Base-by-base conservation (phyloP, 1,139 yeast genomes). In the Hansenula sp. region DNA sequence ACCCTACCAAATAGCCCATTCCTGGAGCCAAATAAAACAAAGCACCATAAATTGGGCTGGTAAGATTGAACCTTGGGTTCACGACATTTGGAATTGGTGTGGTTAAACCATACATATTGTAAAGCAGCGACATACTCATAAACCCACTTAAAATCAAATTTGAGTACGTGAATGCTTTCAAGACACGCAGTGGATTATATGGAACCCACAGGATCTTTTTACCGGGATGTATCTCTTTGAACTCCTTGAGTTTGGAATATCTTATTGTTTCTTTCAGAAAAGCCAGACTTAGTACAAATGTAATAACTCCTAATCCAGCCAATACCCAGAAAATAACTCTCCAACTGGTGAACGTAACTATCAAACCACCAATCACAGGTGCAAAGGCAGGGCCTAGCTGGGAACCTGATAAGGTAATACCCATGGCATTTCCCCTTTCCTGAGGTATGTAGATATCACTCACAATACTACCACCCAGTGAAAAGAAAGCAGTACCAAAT, bases 21-120 rank as follows among this genome's bases (percentile, higher is more conserved):
- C 81, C 82, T 0, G 82, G 81, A 1, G 81, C 73, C 4, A 77
- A 56, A 50, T 77, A 77, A 54, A 77, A 76, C 17, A 77, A 57
- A 0, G 79, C 71, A 32, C 77, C 74, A 45, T 67, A 67, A 2
- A 77, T 52, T 0, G 82, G 81, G 16, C 68, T 53, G 0, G 61
- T 61, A 34, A 77, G 57, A 41, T 70, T 54, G 59, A 76, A 77
- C 44, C 81, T 55, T 3, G 82, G 81, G 51, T 76, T 76, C 43
- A 77, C 68, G 8, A 77, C 78, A 41, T 71, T 68, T 49, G 80
- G 59, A 36, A 77, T 76, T 1, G 83, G 83, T 0, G 82, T 77
- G 41, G 75, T 58, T 24, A 77, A 51, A n/a, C 66, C 57, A 52
- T 71, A 76, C 81, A 76, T 76, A 47, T 68, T 71, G 58, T 69